Base-by-base conservation (phyloP, 2,329 filamentous ascomycete species). In the Fusarium compactum region DNA sequence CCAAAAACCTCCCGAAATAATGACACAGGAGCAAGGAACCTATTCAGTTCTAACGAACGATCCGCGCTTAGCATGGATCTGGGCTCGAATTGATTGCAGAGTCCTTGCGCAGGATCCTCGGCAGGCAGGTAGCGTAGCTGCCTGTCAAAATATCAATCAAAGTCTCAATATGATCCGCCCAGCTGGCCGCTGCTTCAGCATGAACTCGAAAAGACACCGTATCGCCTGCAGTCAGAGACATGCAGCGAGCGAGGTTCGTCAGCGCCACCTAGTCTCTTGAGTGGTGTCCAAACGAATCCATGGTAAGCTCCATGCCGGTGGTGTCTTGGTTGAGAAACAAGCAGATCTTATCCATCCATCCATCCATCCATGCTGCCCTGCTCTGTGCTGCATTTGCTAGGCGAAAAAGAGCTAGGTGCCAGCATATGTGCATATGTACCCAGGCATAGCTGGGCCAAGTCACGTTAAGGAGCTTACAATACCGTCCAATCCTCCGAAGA, bases 141-240 rank as follows among this genome's bases (percentile, higher is more conserved):
- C 18, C 67, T 58, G 51, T 44, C 44, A 53, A 44, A 24, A 54
- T 48, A 59, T 50, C 54, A 47, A 40, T 50, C 58, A 47, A 40
- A 45, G 50, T 51, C 41, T 53, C 34, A 30, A 48, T 64, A 44
- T 48, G 34, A 62, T 32, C 32, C 22, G 38, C 34, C 25, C 38
- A 20, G 29, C 24, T 29, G 41, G 38, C 27, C 25, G 29, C 29
- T 34, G 29, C 22, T 27, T 47, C 44, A 59, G 20, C 51, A 29
- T 58, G 40, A 48, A 46, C 44, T 47, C 56, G 67, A 48, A 22
- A 46, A 58, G 41, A 38, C 20, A 38, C 24, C 27, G 50, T 22
- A 27, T 41, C 25, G n/a, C 38, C 56, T 51, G 50, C 55, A 58
- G 51, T 38, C 46, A 64, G 57, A 66, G 67, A 70, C 62, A 60